These are phyloP conservation scores for Podaxis sp. DNA, from an alignment of 768 basidiomycete genomes.

Conservation along the genomic window DNA sequence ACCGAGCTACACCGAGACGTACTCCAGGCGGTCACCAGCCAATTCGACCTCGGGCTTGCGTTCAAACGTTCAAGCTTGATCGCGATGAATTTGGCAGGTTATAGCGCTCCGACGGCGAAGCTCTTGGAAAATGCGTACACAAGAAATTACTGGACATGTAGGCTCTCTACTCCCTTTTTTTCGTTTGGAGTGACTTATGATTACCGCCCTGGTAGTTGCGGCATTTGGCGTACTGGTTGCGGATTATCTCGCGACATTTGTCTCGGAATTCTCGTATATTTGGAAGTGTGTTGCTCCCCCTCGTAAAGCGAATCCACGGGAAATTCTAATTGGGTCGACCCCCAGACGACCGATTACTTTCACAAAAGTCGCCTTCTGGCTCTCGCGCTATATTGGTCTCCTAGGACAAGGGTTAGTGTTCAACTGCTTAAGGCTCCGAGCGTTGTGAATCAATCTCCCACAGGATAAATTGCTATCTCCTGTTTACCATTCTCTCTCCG, in stretches of 20 bases:
- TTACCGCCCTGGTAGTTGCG: neutral
- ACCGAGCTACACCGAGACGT: too few species aligned
- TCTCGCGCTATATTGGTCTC: constrained; percentile 19
- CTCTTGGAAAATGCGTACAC: neutral
- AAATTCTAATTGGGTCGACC: neutral
- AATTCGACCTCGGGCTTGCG: too few species aligned
- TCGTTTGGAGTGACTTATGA: neutral
- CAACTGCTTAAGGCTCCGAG: too few species aligned
- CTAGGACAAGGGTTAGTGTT: constrained; percentile 16
- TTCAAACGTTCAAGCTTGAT: too few species aligned
- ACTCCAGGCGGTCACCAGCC: too few species aligned
- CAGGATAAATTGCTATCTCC: constrained; percentile 3
- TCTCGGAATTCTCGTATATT: neutral
- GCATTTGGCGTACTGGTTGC: neutral
- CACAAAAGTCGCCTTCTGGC: constrained; percentile 11
- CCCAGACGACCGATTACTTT: constrained; percentile 5
- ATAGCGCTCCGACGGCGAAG: neutral
- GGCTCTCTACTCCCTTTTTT: neutral
- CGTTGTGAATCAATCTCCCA: too few species aligned
- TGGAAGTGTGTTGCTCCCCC: constrained; percentile 3
- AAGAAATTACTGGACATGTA: constrained; percentile 6
- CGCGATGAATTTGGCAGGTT: neutral
- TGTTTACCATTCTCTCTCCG: constrained; percentile 1
- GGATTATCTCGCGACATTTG: constrained; percentile 1
- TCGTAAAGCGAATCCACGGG: neutral